Conservation (phyloP, 164 flowering plant genomes). For the Vitis rupestris region DNA sequence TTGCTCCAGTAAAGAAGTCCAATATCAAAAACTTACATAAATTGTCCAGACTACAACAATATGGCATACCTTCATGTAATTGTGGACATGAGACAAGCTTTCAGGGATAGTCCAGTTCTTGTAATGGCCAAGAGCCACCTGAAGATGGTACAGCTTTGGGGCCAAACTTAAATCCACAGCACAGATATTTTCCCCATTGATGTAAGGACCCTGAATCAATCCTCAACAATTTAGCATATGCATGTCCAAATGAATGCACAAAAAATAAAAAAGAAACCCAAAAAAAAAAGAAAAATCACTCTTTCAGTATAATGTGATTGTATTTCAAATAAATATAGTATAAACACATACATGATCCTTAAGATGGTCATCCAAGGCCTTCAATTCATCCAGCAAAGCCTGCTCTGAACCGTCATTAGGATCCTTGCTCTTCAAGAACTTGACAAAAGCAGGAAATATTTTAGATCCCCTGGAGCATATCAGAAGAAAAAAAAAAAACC, state of each 20-base stretch:
- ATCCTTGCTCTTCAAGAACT: slow-evolving; percentile 87
- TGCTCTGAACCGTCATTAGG: slow-evolving; percentile 82
- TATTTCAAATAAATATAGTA: no score
- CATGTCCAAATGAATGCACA: neutral
- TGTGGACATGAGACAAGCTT: slow-evolving; percentile 40
- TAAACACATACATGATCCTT: slow-evolving; percentile 59
- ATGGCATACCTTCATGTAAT: slow-evolving; percentile 54
- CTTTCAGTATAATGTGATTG: neutral
- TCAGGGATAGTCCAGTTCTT: slow-evolving; percentile 80
- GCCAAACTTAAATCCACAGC: slow-evolving; percentile 89
- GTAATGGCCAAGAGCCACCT: slow-evolving; percentile 77
- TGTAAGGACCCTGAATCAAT: slow-evolving; percentile 63
- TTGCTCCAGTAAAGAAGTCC: neutral
- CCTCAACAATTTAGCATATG: neutral
- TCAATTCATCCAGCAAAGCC: slow-evolving; percentile 67
- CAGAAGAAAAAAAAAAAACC: neutral
- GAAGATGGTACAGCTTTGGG: slow-evolving; percentile 87
- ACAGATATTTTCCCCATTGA: slow-evolving; percentile 73
- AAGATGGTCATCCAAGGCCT: slow-evolving; percentile 85
- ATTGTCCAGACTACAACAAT: neutral
- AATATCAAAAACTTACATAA: neutral
- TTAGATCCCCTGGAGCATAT: slow-evolving; percentile 67
- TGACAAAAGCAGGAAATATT: slow-evolving; percentile 60
- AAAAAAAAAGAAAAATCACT: neutral
- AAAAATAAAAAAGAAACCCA: neutral